phyloP scores from a whole-genome alignment of 1,139 yeast species.

The Candida frijolesensis region DNA sequence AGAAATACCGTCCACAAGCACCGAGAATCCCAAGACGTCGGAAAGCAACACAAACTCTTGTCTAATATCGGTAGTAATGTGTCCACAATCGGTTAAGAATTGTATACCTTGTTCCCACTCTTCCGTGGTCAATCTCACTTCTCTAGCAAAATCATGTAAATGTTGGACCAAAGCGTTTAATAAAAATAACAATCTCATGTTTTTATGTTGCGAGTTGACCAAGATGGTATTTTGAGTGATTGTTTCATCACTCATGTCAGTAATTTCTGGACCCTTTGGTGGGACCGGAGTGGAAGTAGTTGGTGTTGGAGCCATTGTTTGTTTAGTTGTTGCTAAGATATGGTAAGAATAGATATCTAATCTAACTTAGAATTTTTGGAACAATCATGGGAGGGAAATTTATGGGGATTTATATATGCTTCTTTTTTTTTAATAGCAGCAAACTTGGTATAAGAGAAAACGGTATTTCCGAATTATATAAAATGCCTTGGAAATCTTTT shows the following conservation, averaged over 20 bases:
- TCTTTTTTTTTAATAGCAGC: neutral
- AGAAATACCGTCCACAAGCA: constrained; percentile 31
- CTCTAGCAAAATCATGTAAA: constrained; percentile 35
- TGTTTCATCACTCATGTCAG: constrained; percentile 30
- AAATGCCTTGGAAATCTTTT: neutral
- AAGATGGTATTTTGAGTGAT: constrained; percentile 29
- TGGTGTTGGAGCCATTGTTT: constrained; percentile 6
- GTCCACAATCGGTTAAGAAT: constrained; percentile 31
- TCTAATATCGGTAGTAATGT: constrained; percentile 30
- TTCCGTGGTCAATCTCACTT: constrained; percentile 31
- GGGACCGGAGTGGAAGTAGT: neutral
- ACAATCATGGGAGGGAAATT: neutral
- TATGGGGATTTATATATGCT: neutral
- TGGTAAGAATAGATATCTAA: no score
- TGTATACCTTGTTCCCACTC: constrained; percentile 33
- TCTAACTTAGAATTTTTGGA: neutral
- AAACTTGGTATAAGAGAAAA: neutral
- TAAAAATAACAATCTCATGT: constrained; percentile 26
- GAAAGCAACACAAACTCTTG: constrained; percentile 34
- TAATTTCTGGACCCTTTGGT: constrained; percentile 10
- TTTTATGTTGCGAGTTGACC: constrained; percentile 27
- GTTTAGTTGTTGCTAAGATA: neutral
- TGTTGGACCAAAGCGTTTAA: constrained; percentile 29
- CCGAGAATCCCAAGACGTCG: constrained; percentile 32
- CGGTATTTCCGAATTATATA: constrained; percentile 2